phyloP scores from a whole-genome alignment of 2,329 filamentous ascomycete species.

The Colletotrichum sp. region DNA sequence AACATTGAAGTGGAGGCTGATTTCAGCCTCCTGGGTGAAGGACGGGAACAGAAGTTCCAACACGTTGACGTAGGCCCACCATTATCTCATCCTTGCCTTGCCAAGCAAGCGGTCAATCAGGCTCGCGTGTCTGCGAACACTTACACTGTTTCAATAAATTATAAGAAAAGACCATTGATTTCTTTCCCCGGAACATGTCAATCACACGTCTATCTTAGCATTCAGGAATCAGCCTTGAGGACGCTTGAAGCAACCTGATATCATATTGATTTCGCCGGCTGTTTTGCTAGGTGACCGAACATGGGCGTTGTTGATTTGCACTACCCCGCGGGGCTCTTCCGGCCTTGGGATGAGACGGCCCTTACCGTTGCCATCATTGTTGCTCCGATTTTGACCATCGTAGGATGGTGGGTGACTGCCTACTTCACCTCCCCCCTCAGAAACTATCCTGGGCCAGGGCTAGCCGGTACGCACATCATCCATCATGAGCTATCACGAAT shows the following conservation, averaged over 20 bases:
- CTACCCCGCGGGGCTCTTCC: background rate
- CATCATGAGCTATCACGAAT: background rate
- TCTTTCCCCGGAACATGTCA: background rate
- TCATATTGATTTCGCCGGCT: background rate
- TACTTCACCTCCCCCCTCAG: conserved; percentile 20
- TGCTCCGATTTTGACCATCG: background rate
- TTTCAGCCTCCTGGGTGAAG: background rate
- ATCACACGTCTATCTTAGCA: background rate
- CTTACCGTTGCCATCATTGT: background rate
- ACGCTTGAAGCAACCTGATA: background rate
- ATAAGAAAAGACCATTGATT: background rate
- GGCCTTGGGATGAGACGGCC: background rate
- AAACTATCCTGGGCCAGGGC: conserved; percentile 24
- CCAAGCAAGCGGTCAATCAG: background rate
- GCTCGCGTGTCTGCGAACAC: background rate
- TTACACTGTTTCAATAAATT: background rate
- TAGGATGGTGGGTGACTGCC: conserved; percentile 3
- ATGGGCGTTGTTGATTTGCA: background rate
- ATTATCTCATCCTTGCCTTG: background rate
- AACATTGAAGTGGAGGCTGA: background rate
- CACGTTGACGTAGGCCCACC: background rate
- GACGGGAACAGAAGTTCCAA: background rate
- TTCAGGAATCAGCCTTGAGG: background rate
- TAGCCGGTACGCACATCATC: conserved; percentile 18
- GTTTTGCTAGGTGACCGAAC: background rate